Evolutionary conservation across 495 filamentous ascomycete species (phyloP), one percentile per base, ranked within the genome.

Genomic region (Podospora bellae-mahoneyi): DNA sequence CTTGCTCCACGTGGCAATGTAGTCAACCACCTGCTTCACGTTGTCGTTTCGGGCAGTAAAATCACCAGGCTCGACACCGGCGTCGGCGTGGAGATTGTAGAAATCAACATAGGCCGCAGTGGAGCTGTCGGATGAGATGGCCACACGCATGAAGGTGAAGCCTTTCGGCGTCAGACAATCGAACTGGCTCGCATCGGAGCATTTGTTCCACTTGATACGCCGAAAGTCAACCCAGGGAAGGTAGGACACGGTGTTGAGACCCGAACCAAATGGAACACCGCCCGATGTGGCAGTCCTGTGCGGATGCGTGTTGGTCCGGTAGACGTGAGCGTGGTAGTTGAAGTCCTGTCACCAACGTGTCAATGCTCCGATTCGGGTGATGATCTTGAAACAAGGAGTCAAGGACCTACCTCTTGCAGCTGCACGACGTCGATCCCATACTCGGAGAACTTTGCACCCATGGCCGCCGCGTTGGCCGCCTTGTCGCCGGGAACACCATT

Each of bases 101-200:
- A 84, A 78, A 69, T 89, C 86, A 26, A 85, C 74, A 66, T 84
- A 88, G 0, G 78, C 78, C 7, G 78, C 78, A 1, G 62, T 66
- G 10, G 56, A 60, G 39, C 59, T 70, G 32, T 74, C 74, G 16
- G 68, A 65, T 2, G 70, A 60, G 1, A 76, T 39, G 19, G 64
- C 61, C 7, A 81, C 73, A 7, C 85, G 82, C 86, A 88, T 88
- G 61, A 85, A 85, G 0, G 86, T 87, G 70, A 87, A 88, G 3
- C 87, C 88, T 73, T 90, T 90, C 15, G 87, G 87, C 9, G 87
- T 89, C 54, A 89, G 73, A 70, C 88, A 90, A 69, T 90, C 87
- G 4, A 69, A 62, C 0, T 79, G 82, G 4, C 82, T 84, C 0
- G 79, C 81, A 73, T 85, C 75, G 44, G 81, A 84, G 76, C 87